Conservation (phyloP, 192 early-diverging fungal species). For the Coemansia pectinata region DNA sequence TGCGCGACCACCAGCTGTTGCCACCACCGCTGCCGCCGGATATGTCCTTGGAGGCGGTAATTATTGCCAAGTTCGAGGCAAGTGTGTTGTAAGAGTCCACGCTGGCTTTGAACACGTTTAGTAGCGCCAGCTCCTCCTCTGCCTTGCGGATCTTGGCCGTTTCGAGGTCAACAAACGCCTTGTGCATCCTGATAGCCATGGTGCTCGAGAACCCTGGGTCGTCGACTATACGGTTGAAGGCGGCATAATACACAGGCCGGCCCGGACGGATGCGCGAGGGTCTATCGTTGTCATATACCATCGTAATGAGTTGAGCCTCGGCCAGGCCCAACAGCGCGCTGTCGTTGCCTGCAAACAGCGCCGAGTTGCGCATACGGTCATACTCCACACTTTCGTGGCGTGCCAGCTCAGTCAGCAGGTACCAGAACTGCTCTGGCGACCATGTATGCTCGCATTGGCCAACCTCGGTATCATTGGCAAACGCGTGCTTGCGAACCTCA, state of each 20-base stretch:
- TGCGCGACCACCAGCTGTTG: neutral
- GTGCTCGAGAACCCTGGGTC: slow-evolving; percentile 73
- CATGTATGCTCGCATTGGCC: slow-evolving; percentile 60
- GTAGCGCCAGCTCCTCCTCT: slow-evolving; percentile 63
- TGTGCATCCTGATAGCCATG: slow-evolving; percentile 75
- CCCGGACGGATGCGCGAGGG: slow-evolving; percentile 78
- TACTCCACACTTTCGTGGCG: slow-evolving; percentile 66
- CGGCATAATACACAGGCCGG: slow-evolving; percentile 79
- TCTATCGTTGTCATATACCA: slow-evolving; percentile 78
- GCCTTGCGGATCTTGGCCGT: slow-evolving; percentile 62
- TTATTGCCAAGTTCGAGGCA: slow-evolving; percentile 30
- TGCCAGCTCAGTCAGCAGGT: slow-evolving; percentile 72
- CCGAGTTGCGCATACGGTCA: slow-evolving; percentile 77
- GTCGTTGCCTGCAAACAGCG: slow-evolving; percentile 87
- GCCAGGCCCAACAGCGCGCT: slow-evolving; percentile 82
- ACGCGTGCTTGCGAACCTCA: slow-evolving; percentile 87
- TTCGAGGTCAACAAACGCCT: slow-evolving; percentile 59
- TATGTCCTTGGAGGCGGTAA: slow-evolving; percentile 29
- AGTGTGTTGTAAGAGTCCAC: slow-evolving; percentile 31
- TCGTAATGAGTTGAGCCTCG: slow-evolving; percentile 82
- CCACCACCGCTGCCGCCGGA: neutral
- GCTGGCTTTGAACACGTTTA: slow-evolving; percentile 51
- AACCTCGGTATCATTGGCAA: slow-evolving; percentile 60
- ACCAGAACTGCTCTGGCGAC: slow-evolving; percentile 92
- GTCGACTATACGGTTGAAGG: slow-evolving; percentile 72